Percentiles rank a stretch among this genome's conserved stretches.
Evolutionary conservation across 345 rosid species (phyloP).

Genomic region (Jatropha curcas): DNA sequence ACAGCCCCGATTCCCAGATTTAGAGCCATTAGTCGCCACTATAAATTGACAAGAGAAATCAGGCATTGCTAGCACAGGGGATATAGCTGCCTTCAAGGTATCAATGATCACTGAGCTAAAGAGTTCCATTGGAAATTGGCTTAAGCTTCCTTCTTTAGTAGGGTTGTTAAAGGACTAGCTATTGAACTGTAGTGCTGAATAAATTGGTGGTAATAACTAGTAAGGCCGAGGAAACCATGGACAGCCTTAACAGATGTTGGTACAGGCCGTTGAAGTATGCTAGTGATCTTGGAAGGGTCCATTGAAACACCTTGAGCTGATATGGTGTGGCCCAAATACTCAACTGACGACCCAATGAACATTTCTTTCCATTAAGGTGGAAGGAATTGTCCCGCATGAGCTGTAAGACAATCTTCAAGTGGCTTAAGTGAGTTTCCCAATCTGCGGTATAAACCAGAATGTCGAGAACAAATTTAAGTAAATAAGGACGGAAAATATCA

Average conservation of each 20-base stretch:
- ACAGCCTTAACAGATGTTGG: not conserved
- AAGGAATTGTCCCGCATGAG: not conserved
- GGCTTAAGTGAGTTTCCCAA: not conserved
- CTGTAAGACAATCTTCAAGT: not conserved
- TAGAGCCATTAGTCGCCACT: too few species aligned
- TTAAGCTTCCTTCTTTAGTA: not conserved
- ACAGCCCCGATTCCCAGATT: not conserved
- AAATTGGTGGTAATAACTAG: fast-evolving
- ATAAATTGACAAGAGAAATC: not conserved
- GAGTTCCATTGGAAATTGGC: not conserved
- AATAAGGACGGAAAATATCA: too few species aligned
- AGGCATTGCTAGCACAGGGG: not conserved
- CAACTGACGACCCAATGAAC: not conserved
- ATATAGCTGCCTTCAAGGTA: not conserved
- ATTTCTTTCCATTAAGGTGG: not conserved
- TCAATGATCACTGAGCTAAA: not conserved
- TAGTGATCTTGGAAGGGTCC: not conserved
- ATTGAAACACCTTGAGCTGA: not conserved
- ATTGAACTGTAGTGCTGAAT: not conserved
- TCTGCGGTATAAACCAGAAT: not conserved
- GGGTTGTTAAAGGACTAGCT: not conserved
- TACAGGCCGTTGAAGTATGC: not conserved
- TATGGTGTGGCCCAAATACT: not conserved
- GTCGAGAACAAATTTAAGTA: not conserved
- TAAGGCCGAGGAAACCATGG: not conserved